phyloP scores from a whole-genome alignment of 106 monocot genomes.

The Acorus gramineus region DNA sequence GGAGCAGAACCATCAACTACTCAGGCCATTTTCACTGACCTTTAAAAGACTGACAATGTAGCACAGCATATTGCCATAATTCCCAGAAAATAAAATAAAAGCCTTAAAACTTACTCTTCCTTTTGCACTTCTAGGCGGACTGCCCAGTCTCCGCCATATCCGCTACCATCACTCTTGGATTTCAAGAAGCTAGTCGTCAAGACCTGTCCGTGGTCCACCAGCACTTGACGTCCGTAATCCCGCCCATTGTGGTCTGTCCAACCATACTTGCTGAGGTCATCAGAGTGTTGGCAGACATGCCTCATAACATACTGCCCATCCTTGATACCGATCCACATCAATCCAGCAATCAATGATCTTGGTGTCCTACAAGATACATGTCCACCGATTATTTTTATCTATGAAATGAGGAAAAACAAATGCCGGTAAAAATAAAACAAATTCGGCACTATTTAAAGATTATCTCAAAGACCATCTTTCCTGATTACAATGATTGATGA shows the following conservation, averaged over 20 bases:
- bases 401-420: no score
- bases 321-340: constrained; percentile 96
- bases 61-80: background rate
- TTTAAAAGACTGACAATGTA: no score
- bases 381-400: no score
- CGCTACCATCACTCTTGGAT: constrained; percentile 51
- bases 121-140: constrained; percentile 49
- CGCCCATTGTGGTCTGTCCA: constrained; percentile 91
- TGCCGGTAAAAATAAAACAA: no score
- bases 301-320: constrained; percentile 76
- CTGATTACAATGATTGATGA: no score
- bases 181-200: constrained; percentile 85
- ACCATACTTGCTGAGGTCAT: constrained; percentile 84
- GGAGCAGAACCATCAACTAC: no score
- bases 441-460: no score
- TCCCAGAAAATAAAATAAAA: constrained; percentile 1
- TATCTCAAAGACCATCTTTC: no score
- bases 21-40: no score
- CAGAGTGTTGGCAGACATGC: constrained; percentile 94
- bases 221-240: constrained; percentile 75
- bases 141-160: constrained; percentile 98
- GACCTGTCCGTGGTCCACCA: constrained; percentile 54
- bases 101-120: constrained; percentile 37
- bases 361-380: constrained; percentile 46
- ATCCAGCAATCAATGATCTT: constrained; percentile 67